phyloP scores from a whole-genome alignment of 1,284 basidiomycete genomes.

The Phellinidium pouzarii region DNA sequence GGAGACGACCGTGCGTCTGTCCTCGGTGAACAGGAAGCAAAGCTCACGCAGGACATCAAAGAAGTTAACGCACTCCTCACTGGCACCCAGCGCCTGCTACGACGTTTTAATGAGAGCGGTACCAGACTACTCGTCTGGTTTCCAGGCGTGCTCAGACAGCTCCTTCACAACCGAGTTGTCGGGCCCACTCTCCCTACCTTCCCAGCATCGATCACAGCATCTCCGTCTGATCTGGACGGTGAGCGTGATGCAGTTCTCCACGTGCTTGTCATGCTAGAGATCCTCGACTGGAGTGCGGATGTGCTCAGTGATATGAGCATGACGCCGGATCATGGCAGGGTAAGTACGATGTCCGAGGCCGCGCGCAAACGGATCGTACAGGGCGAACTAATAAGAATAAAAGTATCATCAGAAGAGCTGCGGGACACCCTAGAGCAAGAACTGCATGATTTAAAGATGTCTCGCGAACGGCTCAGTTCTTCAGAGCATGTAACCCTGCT shows the following conservation, averaged over 20 bases:
- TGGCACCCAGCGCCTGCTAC: slow-evolving; percentile 6
- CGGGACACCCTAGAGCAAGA: slow-evolving; percentile 5
- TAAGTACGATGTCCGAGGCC: neutral
- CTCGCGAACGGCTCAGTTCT: slow-evolving; percentile 1
- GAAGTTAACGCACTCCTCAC: slow-evolving; percentile 9
- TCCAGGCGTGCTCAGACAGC: slow-evolving; percentile 9
- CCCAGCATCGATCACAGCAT: neutral
- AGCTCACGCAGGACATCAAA: slow-evolving; percentile 12
- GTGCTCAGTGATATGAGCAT: neutral
- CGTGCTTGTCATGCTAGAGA: slow-evolving; percentile 14
- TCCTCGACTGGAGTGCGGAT: slow-evolving; percentile 9
- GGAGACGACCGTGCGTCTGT: slow-evolving; percentile 5
- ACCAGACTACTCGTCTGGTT: slow-evolving; percentile 9
- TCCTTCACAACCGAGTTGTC: slow-evolving; percentile 8
- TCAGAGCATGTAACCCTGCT: neutral
- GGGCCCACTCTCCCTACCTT: neutral
- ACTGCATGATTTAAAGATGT: slow-evolving; percentile 2
- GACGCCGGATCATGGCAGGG: neutral
- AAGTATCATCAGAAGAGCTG: slow-evolving; percentile 10
- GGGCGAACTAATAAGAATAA: slow-evolving; percentile 12
- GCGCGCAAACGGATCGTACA: slow-evolving; percentile 8
- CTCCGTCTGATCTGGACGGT: neutral
- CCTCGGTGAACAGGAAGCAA: slow-evolving; percentile 6
- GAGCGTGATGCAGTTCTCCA: slow-evolving; percentile 5
- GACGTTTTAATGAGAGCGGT: neutral